phyloP scores from a whole-genome alignment of 2,329 filamentous ascomycete species.

The Nemania bipapillata region DNA sequence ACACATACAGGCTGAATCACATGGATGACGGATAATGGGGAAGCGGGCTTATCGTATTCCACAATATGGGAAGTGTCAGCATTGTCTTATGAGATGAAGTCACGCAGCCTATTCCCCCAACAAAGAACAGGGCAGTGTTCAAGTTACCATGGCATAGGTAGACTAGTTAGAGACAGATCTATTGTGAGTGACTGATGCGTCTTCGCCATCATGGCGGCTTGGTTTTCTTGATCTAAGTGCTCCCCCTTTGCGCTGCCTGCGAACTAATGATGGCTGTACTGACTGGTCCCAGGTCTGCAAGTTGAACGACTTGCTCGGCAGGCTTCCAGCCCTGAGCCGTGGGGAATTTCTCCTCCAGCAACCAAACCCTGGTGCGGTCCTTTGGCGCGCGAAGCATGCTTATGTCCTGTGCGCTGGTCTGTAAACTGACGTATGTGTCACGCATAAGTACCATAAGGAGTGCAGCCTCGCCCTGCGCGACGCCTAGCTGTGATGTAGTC shows the following conservation, averaged over 20 bases:
- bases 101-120: constrained; percentile 10
- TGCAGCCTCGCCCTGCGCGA: constrained; percentile 34
- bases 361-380: constrained; percentile 35
- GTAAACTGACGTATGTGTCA: constrained; percentile 29
- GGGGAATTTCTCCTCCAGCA: constrained; percentile 39
- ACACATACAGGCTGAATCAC: neutral
- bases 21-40: neutral
- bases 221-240: neutral
- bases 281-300: constrained; percentile 34
- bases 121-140: too few species aligned
- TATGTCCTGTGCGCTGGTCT: constrained; percentile 1
- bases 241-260: constrained; percentile 21
- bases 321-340: constrained; percentile 39
- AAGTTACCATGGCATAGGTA: neutral
- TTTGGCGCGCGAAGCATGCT: constrained; percentile 34
- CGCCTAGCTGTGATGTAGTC: constrained; percentile 5
- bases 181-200: neutral
- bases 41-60: neutral
- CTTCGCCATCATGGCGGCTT: neutral
- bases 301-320: constrained; percentile 23
- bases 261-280: constrained; percentile 29
- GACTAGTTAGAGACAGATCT: neutral
- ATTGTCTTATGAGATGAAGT: constrained; percentile 5
- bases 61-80: constrained; percentile 2
- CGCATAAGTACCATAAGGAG: constrained; percentile 39